These are phyloP conservation scores for Sporodiniella umbellata DNA, from an alignment of 371 early-diverging fungal species.

Conservation along the genomic window DNA sequence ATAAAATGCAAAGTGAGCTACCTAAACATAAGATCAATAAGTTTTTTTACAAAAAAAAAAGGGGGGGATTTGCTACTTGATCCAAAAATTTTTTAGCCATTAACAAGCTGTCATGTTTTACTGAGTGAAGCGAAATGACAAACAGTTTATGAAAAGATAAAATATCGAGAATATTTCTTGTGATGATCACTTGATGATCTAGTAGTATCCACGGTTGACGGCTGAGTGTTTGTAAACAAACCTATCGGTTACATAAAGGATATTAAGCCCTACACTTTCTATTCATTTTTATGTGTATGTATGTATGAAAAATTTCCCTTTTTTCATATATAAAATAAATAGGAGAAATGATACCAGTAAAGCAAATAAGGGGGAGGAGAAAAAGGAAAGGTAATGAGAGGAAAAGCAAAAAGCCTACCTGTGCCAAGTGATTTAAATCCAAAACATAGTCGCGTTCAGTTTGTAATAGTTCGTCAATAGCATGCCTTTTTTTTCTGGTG, in stretches of 20 bases:
- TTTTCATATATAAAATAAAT: no score
- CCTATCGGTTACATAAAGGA: no score
- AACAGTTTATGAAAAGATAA: slow-evolving; percentile 34
- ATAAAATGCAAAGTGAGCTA: slow-evolving; percentile 36
- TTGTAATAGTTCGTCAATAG: slow-evolving; percentile 39
- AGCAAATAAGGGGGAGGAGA: no score
- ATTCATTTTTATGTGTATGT: no score
- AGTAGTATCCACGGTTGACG: slow-evolving; percentile 37
- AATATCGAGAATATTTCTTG: slow-evolving; percentile 37
- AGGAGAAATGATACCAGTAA: no score
- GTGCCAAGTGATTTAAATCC: slow-evolving; percentile 33
- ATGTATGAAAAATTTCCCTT: no score
- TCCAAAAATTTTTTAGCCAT: slow-evolving; percentile 40
- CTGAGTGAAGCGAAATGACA: slow-evolving; percentile 3
- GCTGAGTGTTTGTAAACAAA: slow-evolving; percentile 26
- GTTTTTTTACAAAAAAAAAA: neutral
- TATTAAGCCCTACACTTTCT: no score
- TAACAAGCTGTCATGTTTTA: slow-evolving; percentile 3
- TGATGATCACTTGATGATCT: slow-evolving; percentile 29
- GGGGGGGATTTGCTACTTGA: no score
- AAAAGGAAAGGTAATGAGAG: no score
- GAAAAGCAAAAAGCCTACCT: no score
- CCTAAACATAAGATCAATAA: neutral
- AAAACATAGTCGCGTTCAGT: slow-evolving; percentile 46
- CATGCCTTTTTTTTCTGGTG: slow-evolving; percentile 28